Evolutionary conservation across 2,329 filamentous ascomycete species (phyloP).

Genomic region (Geoglossum cookeanum): DNA sequence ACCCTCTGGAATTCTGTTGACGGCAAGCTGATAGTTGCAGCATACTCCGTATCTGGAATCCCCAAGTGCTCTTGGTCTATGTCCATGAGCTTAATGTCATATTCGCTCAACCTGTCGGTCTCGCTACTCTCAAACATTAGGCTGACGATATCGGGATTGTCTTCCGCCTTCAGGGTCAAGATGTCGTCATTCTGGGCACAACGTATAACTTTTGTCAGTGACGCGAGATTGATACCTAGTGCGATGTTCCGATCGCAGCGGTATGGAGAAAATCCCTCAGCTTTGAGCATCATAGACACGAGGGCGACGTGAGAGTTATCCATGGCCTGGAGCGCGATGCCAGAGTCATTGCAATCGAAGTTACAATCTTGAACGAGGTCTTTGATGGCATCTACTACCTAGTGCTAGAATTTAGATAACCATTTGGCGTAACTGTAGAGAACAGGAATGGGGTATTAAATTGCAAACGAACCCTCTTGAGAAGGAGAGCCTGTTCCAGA

Average conservation of each 20-base stretch:
- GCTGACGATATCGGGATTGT: constrained; percentile 89
- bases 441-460: background rate
- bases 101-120: constrained; percentile 87
- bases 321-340: constrained; percentile 96
- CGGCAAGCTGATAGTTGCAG: constrained; percentile 78
- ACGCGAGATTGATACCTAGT: constrained; percentile 89
- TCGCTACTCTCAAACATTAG: constrained; percentile 81
- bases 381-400: constrained; percentile 98
- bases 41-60: constrained; percentile 97
- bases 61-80: constrained; percentile 99
- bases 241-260: constrained; percentile 98
- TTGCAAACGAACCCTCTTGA: constrained; percentile 62
- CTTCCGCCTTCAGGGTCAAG: constrained; percentile 91
- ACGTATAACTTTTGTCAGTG: constrained; percentile 90
- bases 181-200: constrained; percentile 89
- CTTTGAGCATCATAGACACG: constrained; percentile 96
- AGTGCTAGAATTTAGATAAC: constrained; percentile 5
- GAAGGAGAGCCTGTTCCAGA: constrained; percentile 76
- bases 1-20: constrained; percentile 83
- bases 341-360: constrained; percentile 99
- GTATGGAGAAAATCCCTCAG: constrained; percentile 84
- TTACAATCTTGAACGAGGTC: constrained; percentile 99
- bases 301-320: constrained; percentile 99
- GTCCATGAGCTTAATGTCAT: constrained; percentile 99
- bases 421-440: constrained; percentile 9